A percentile compares a stretch with the other conserved stretches of the same genome.
Evolutionary conservation across 2,329 filamentous ascomycete species (phyloP).

Genomic region (Ophiocordyceps australis): DNA sequence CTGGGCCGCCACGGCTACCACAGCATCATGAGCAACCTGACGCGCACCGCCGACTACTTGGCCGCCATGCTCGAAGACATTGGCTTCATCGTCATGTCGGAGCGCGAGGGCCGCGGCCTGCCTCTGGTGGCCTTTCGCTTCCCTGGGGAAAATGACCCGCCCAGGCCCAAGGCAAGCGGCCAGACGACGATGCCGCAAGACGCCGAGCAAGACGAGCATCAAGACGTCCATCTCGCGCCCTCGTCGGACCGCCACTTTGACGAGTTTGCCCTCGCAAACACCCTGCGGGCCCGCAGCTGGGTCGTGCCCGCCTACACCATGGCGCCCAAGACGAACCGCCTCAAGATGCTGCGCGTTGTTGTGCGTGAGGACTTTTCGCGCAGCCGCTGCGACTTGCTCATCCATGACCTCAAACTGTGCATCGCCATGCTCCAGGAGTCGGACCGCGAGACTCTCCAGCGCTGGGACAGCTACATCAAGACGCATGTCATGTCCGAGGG

Average conservation of each 20-base stretch:
- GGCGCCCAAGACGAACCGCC: conserved; percentile 66
- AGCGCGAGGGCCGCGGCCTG: conserved; percentile 58
- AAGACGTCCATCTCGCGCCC: no score
- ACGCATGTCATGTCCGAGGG: conserved; percentile 33
- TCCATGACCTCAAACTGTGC: conserved; percentile 65
- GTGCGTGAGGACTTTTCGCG: conserved; percentile 85
- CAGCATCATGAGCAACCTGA: conserved; percentile 87
- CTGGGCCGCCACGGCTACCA: conserved; percentile 86
- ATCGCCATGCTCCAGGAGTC: conserved; percentile 53
- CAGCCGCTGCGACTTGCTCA: conserved; percentile 60
- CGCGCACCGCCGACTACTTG: conserved; percentile 76
- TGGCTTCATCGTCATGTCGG: conserved; percentile 78
- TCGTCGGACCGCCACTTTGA: conserved; percentile 46
- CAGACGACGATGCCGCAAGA: no score
- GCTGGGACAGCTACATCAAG: conserved; percentile 47
- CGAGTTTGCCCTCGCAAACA: conserved; percentile 67
- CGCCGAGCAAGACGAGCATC: no score
- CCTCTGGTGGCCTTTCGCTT: conserved; percentile 85
- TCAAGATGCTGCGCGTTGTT: conserved; percentile 87
- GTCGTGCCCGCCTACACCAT: conserved; percentile 94
- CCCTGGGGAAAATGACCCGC: conserved; percentile 11
- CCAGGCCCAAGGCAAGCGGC: conserved; percentile 23
- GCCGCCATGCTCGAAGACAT: conserved; percentile 51
- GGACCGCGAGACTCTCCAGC: conserved; percentile 52
- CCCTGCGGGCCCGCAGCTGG: conserved; percentile 76